Evolutionary conservation across 768 basidiomycete genomes (phyloP), one percentile per base, ranked within the genome.

Genomic region (Candolleomyces eurysporus): DNA sequence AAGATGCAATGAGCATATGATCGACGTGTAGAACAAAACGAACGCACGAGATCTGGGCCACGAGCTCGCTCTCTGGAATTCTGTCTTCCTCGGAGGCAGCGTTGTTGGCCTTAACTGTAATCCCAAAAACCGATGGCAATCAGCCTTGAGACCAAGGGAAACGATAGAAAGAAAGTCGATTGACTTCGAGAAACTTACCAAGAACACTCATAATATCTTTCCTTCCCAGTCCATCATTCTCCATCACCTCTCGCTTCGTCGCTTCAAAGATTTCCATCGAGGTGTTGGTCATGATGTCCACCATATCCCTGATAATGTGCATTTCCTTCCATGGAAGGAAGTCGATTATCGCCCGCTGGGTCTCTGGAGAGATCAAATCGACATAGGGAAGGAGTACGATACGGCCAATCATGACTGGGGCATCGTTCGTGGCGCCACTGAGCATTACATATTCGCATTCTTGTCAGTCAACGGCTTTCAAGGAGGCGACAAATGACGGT

Each of bases 171-270:
- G 26, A 11, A 31, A 36, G 36, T 1, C 17, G 31, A 31, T 17
- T 30, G 40, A 54, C 32, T 50, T 52, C 17, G 1, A 59, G 10
- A 4, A 17, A 62, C 78, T 22, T 64, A 83, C 82, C 61, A 21
- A 82, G 66, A 19, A 81, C 69, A 61, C 78, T 83, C 64, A 82
- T 73, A 13, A 83, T 74, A 65, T 83, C 82, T 58, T 75, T 79
- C 16, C 79, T 79, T 50, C 78, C 60, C 72, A 17, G 46, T 77
- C 76, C 6, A 72, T 75, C 19, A 66, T 65, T 39, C 63, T 65
- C 11, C 77, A 51, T 5, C 73, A 67, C 21, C 61, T 36, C 36
- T 11, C 36, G 65, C 58, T 75, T 76, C 67, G 79, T 78, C 19
- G 65, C 59, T 22, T 66, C 55, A 22, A 73, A 74, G 5, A 81